A percentile compares a stretch with the other conserved stretches of the same genome.
phyloP scores from a whole-genome alignment of 345 rosid genomes.

The Zanthoxylum bungeanum region DNA sequence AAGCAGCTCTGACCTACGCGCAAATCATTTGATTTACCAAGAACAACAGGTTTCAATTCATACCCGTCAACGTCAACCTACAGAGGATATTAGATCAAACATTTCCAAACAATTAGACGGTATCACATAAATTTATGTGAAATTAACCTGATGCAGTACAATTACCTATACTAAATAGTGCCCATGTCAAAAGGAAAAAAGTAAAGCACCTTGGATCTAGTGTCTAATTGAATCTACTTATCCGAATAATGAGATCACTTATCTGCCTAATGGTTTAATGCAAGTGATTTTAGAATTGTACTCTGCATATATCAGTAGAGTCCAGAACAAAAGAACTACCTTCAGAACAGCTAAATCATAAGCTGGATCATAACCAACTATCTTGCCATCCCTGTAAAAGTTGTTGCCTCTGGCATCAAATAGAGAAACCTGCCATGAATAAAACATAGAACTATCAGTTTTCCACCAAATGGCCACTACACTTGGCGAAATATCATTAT shows the following conservation, averaged over 20 bases:
- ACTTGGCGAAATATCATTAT: not conserved
- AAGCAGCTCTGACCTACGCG: conserved; percentile 84
- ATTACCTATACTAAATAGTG: not conserved
- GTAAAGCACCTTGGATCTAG: not conserved
- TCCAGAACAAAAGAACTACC: conserved; percentile 30
- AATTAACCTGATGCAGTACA: not conserved
- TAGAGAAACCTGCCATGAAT: conserved; percentile 44
- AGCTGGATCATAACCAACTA: conserved; percentile 73
- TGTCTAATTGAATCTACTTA: not conserved
- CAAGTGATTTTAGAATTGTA: not conserved
- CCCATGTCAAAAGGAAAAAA: not conserved
- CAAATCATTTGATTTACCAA: conserved; percentile 68
- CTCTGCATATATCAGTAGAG: not conserved
- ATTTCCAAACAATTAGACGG: not conserved
- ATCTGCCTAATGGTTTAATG: not conserved
- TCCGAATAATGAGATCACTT: not conserved
- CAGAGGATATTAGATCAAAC: not conserved
- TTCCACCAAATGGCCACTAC: not conserved
- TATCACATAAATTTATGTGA: not conserved
- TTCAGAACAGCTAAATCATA: conserved; percentile 84
- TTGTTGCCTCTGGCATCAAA: conserved; percentile 63
- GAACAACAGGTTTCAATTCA: conserved; percentile 60
- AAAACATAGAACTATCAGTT: not conserved
- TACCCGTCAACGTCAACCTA: conserved; percentile 72
- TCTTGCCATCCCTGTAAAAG: conserved; percentile 61